Percentiles rank a stretch among this genome's conserved stretches.
Evolutionary conservation across 2,329 filamentous ascomycete species (phyloP).

Genomic region (Colletotrichum sp.): DNA sequence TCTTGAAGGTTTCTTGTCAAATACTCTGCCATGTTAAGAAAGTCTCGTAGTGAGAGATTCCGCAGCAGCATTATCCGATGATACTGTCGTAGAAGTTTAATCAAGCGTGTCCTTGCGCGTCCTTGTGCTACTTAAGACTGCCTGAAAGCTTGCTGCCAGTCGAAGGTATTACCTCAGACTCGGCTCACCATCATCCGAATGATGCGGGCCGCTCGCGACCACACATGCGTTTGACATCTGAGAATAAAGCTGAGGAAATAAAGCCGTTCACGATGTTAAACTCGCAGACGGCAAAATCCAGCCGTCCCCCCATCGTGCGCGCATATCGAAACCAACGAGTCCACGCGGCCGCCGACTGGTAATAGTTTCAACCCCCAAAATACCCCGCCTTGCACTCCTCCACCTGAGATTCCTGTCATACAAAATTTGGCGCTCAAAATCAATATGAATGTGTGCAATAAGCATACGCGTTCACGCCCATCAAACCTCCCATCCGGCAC

Average conservation of each 20-base stretch:
- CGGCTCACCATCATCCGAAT: not conserved
- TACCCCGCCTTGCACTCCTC: not conserved
- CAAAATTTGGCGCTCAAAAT: not conserved
- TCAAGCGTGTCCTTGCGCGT: accelerated
- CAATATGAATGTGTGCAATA: not conserved
- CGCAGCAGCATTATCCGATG: not conserved
- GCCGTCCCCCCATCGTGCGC: not conserved
- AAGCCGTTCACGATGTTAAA: not conserved
- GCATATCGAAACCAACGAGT: not conserved
- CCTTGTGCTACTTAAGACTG: no score
- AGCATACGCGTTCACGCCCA: not conserved
- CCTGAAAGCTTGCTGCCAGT: not conserved
- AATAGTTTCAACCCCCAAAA: not conserved
- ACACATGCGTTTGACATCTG: no score
- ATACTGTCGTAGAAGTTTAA: no score
- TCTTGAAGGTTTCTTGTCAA: accelerated
- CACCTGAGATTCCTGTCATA: not conserved
- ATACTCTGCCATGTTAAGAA: accelerated
- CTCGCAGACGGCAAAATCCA: not conserved
- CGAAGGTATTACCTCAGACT: not conserved
- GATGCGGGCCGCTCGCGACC: not conserved
- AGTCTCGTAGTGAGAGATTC: not conserved
- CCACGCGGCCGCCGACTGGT: not conserved
- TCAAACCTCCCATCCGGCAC: not conserved
- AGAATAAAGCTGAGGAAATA: not conserved